Evolutionary conservation across 2,329 filamentous ascomycete genomes (phyloP).

Genomic region (Colletotrichum coccodes): DNA sequence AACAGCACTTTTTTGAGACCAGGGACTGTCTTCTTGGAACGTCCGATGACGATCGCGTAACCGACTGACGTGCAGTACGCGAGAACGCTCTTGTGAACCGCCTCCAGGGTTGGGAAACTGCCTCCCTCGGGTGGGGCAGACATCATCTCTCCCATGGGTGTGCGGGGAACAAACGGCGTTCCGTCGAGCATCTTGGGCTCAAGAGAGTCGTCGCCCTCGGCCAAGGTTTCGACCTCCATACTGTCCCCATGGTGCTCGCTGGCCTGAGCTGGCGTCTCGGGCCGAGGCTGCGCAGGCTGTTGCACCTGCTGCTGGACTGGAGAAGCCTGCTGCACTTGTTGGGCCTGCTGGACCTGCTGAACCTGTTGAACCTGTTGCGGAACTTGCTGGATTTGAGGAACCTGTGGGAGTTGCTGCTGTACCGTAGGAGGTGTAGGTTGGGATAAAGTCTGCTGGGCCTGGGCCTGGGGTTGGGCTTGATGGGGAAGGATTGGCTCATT

Average conservation of each 20-base stretch:
- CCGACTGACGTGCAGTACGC: slow-evolving; percentile 74
- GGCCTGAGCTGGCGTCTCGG: slow-evolving; percentile 40
- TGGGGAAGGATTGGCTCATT: slow-evolving; percentile 30
- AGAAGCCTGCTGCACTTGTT: slow-evolving; percentile 32
- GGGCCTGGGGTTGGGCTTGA: slow-evolving; percentile 17
- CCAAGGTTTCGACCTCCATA: slow-evolving; percentile 63
- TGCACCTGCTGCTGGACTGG: slow-evolving; percentile 44
- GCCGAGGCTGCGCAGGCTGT: slow-evolving; percentile 46
- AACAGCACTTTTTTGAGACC: slow-evolving; percentile 75
- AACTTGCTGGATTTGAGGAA: slow-evolving; percentile 34
- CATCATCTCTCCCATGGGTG: slow-evolving; percentile 69
- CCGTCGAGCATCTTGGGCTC: slow-evolving; percentile 61
- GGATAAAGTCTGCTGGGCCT: slow-evolving; percentile 34
- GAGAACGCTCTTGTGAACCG: slow-evolving; percentile 71
- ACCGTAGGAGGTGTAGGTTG: slow-evolving; percentile 17
- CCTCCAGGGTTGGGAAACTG: slow-evolving; percentile 72
- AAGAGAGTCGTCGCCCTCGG: slow-evolving; percentile 56
- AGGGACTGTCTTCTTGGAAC: slow-evolving; percentile 75
- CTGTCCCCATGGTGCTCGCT: slow-evolving; percentile 57
- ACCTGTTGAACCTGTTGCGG: slow-evolving; percentile 44
- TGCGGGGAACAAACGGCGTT: slow-evolving; percentile 60
- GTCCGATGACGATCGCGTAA: slow-evolving; percentile 74
- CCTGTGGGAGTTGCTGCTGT: slow-evolving; percentile 34
- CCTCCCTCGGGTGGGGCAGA: slow-evolving; percentile 72
- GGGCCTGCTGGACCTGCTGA: slow-evolving; percentile 37